phyloP scores from a whole-genome alignment of 1,284 basidiomycete genomes.

The Pyrrhoderma noxium region DNA sequence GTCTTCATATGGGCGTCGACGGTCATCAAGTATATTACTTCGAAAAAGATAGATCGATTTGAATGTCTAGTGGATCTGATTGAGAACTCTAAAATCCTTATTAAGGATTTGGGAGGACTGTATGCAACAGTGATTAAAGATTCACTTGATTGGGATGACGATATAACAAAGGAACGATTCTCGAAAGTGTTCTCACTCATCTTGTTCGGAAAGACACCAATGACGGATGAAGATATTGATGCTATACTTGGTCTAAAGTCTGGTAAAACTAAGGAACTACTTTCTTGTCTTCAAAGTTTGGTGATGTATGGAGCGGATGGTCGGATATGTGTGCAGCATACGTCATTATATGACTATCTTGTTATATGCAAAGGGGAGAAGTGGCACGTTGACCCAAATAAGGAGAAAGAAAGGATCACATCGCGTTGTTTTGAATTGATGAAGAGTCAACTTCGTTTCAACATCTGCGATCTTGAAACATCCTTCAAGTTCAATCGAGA shows the following conservation, averaged over 20 bases:
- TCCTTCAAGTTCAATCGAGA: slow-evolving; percentile 3
- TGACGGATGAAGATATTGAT: not conserved
- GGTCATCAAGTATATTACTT: too few relatives aligned
- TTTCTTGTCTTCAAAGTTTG: not conserved
- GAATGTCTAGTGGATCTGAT: too few relatives aligned
- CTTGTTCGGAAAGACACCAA: not conserved
- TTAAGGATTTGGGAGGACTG: too few relatives aligned
- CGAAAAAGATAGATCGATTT: too few relatives aligned
- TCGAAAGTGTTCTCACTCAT: not conserved
- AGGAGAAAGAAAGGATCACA: not conserved
- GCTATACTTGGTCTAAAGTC: not conserved
- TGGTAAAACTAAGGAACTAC: not conserved
- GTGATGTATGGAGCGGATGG: not conserved
- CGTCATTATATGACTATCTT: slow-evolving; percentile 1
- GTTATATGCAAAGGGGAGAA: not conserved
- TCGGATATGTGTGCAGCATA: not conserved
- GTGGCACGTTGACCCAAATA: not conserved
- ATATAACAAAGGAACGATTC: not conserved
- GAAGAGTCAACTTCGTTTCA: slow-evolving; percentile 20
- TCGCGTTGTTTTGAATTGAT: slow-evolving; percentile 6
- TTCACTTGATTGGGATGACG: too few relatives aligned
- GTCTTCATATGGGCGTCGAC: too few relatives aligned
- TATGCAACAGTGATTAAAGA: too few relatives aligned
- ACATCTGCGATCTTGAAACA: slow-evolving; percentile 10
- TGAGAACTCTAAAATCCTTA: too few relatives aligned